These are phyloP conservation scores for Saccharum officinarum DNA, from an alignment of 176 grass and related monocot species.

Conservation along the genomic window DNA sequence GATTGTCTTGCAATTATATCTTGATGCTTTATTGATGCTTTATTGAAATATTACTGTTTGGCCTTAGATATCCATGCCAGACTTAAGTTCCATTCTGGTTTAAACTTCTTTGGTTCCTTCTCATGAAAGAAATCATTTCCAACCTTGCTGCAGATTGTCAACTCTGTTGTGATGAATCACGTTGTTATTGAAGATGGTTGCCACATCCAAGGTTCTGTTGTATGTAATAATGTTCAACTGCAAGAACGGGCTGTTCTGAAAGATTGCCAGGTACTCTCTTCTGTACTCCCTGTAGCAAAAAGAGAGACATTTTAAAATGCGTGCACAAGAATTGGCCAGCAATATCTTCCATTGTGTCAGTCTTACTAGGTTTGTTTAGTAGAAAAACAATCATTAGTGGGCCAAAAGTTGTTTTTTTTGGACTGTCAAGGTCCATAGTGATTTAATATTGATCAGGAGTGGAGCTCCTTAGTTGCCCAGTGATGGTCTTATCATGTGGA, in stretches of 20 bases:
- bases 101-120: neutral
- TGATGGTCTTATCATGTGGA: neutral
- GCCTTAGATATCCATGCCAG: neutral
- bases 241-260: constrained; percentile 92
- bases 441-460: neutral
- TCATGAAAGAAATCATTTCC: neutral
- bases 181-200: constrained; percentile 96
- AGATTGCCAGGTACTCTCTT: constrained; percentile 83
- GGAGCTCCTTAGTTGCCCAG: neutral
- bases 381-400: neutral
- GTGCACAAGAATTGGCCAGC: neutral
- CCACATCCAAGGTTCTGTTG: constrained; percentile 87
- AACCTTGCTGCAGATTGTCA: constrained; percentile 74
- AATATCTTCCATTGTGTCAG: neutral
- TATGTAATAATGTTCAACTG: constrained; percentile 94
- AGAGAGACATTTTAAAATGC: neutral
- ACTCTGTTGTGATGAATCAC: constrained; percentile 94
- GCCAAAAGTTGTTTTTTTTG: neutral
- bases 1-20: neutral
- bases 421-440: neutral
- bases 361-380: neutral
- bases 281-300: neutral
- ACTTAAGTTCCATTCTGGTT: neutral
- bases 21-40: constrained; percentile 4
- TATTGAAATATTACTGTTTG: neutral